phyloP scores from a whole-genome alignment of 352 stramenopile genomes.

The Sclerospora graminicola region DNA sequence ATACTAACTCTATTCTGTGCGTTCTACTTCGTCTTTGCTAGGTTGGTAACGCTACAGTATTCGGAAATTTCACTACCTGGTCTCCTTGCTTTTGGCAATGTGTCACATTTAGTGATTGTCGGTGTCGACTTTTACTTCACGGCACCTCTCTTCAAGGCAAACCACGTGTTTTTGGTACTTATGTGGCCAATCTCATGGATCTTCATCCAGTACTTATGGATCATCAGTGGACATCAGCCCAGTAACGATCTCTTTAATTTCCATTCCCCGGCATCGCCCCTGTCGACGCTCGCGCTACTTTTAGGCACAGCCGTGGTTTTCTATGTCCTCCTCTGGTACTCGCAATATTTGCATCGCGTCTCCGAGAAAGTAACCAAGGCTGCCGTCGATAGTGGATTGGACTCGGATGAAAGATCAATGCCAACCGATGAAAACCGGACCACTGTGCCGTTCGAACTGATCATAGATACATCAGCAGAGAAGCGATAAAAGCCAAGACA shows the following conservation, averaged over 20 bases:
- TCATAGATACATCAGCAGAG: constrained; percentile 21
- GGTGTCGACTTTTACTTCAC: constrained; percentile 51
- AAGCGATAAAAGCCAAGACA: no score
- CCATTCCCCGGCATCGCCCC: constrained; percentile 29
- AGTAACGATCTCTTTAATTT: constrained; percentile 51
- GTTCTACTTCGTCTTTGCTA: constrained; percentile 6
- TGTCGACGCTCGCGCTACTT: constrained; percentile 26
- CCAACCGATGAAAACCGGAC: constrained; percentile 19
- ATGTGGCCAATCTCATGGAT: constrained; percentile 48
- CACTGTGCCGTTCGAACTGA: constrained; percentile 32
- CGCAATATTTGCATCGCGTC: constrained; percentile 21
- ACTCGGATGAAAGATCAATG: constrained; percentile 19
- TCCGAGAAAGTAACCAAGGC: constrained; percentile 17
- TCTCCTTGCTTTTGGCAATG: constrained; percentile 22
- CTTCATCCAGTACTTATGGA: constrained; percentile 45
- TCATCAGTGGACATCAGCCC: constrained; percentile 43
- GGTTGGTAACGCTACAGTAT: constrained; percentile 32
- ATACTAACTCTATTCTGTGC: not conserved
- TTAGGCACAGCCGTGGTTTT: constrained; percentile 30
- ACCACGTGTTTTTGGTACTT: constrained; percentile 48
- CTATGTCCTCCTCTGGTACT: constrained; percentile 29
- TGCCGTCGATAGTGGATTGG: constrained; percentile 7
- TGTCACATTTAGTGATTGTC: constrained; percentile 39
- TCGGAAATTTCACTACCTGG: constrained; percentile 18
- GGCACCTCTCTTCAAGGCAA: constrained; percentile 44